Base-by-base conservation (phyloP, 352 stramenopile species). In the Phytophthora aleatoria region DNA sequence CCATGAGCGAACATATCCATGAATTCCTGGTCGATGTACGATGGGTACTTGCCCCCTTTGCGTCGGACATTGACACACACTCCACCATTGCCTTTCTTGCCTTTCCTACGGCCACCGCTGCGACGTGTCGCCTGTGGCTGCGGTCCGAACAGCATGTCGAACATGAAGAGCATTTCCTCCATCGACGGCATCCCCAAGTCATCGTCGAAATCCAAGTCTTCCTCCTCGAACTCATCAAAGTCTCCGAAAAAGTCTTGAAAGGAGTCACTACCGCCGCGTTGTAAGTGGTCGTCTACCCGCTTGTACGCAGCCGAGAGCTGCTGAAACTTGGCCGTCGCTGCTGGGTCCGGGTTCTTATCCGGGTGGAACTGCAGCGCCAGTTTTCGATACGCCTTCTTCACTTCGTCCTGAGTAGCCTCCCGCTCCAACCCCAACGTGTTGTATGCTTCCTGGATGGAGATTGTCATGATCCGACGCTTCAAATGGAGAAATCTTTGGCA, bases 111-210 rank as follows among this genome's bases (percentile, higher is more conserved):
- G 0, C 50, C 5, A 38, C 38, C 15, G 5, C 12, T 41, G 6
- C 20, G 20, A 28, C 42, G 26, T 53, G 51, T 44, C 33, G 33
- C 4, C 59, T 47, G 31, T 47, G 44, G 42, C 47, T 50, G 31
- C 3, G 41, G 12, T 1, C 73, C 73, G 65, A 91, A 91, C 63
- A 91, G 62, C 77, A 91, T 85, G 55, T 91, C 68, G 33, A 91
- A 91, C 82, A 91, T 88, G 62, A 81, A 79, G 36, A 91, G 77
- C 82, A 91, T 91, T 45, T 89, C 80, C 5, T 89, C 79, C 41
- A 89, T 77, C 26, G 81, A 83, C 38, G 77, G 65, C 47, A 79
- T 66, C 26, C 52, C 51, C 8, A 60, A 47, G 10, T 64, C 72
- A 20, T 68, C 74, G 20, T 68, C 74, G 28, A 77, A 78, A 5